Evolutionary conservation across 345 rosid species (phyloP).

Genomic region (Brassica juncea): DNA sequence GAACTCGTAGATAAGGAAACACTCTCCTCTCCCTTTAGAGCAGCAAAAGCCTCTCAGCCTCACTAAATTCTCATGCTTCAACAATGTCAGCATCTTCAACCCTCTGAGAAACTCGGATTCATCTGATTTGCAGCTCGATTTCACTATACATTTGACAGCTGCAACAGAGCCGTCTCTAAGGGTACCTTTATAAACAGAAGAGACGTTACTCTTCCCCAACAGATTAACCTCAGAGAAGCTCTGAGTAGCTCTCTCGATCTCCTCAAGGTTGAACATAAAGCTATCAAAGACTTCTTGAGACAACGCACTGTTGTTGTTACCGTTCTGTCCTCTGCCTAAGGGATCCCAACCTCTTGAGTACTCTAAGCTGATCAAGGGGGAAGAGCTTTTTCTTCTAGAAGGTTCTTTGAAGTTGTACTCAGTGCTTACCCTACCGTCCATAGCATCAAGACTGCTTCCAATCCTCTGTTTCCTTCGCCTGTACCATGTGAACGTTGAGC

Average conservation of each 20-base stretch:
- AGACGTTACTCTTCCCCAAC: constrained; percentile 72
- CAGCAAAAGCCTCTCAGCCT: constrained; percentile 94
- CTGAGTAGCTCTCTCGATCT: constrained; percentile 91
- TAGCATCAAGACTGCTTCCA: constrained; percentile 56
- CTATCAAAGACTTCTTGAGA: constrained; percentile 88
- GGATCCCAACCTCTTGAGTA: constrained; percentile 98
- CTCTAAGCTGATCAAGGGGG: constrained; percentile 84
- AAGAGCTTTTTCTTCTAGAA: constrained; percentile 55
- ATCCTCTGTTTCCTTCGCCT: constrained; percentile 73
- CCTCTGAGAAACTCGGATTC: constrained; percentile 84
- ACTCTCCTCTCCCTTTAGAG: constrained; percentile 95
- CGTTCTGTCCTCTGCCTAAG: constrained; percentile 56
- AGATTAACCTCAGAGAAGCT: constrained; percentile 79
- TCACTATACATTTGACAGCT: constrained; percentile 72
- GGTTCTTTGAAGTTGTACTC: constrained; percentile 66
- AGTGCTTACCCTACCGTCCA: constrained; percentile 67
- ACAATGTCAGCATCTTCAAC: constrained; percentile 63
- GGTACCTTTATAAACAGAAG: constrained; percentile 71
- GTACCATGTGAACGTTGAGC: constrained; percentile 56
- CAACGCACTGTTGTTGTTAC: constrained; percentile 44
- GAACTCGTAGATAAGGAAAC: constrained; percentile 80
- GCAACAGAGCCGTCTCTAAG: constrained; percentile 84
- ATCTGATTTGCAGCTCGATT: constrained; percentile 81
- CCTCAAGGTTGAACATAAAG: constrained; percentile 88
- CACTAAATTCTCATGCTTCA: constrained; percentile 80